Percentiles rank a stretch among this genome's conserved stretches.
Evolutionary conservation across 2,329 filamentous ascomycete genomes (phyloP).

Genomic region (Fusarium sp.): DNA sequence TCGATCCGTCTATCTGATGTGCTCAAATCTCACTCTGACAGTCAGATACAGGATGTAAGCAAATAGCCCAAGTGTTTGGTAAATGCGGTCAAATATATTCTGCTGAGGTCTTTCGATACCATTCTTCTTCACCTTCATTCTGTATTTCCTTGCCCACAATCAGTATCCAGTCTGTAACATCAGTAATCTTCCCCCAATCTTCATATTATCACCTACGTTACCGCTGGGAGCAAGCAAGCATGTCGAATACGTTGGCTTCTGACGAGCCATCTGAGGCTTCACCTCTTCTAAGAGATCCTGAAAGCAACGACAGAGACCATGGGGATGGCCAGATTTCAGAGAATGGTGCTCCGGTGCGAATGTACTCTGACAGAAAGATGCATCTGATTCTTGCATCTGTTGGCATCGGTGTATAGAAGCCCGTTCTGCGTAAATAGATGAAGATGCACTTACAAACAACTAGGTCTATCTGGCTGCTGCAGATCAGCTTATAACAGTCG

Average conservation of each 20-base stretch:
- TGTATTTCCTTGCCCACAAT: neutral
- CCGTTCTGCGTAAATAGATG: neutral
- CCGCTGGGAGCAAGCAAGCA: neutral
- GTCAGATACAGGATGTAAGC: conserved; percentile 7
- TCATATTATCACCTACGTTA: neutral
- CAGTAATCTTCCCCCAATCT: neutral
- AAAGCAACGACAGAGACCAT: conserved; percentile 3
- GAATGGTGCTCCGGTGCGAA: conserved; percentile 1
- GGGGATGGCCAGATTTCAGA: conserved; percentile 23
- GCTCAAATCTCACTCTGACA: conserved; percentile 29
- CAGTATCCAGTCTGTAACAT: neutral
- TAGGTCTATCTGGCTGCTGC: conserved; percentile 78
- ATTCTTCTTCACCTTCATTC: neutral
- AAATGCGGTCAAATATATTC: neutral
- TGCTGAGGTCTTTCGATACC: neutral
- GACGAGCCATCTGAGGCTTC: conserved; percentile 40
- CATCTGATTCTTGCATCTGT: conserved; percentile 53
- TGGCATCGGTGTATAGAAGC: conserved; percentile 50
- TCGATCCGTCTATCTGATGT: conserved; percentile 18
- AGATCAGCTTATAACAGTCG: conserved; percentile 81
- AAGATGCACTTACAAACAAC: conserved; percentile 6
- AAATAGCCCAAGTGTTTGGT: neutral
- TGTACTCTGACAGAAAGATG: conserved; percentile 49
- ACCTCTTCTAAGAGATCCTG: conserved; percentile 43
- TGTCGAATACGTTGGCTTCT: conserved; percentile 20